phyloP scores from a whole-genome alignment of 495 filamentous ascomycete genomes.

The Hyphodiscus hymeniophilus region DNA sequence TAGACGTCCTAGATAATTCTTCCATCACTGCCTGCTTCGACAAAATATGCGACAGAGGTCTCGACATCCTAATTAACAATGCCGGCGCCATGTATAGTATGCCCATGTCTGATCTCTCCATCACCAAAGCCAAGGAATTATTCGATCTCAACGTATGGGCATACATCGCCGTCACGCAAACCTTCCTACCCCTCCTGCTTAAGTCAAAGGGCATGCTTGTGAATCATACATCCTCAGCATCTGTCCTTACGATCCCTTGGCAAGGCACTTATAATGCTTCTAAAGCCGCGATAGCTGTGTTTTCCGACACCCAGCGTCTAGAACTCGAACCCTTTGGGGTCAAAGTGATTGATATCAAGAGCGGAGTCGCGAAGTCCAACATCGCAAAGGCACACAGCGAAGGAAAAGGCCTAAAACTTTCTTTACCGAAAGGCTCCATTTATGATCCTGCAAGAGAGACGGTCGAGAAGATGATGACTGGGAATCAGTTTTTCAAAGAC shows the following conservation, averaged over 20 bases:
- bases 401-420: too few species aligned
- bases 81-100: constrained; percentile 30
- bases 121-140: constrained; percentile 32
- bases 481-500: too few species aligned
- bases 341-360: constrained; percentile 41
- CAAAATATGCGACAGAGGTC: constrained; percentile 5
- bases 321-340: constrained; percentile 26
- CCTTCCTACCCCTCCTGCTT: constrained; percentile 42
- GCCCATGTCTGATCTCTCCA: constrained; percentile 35
- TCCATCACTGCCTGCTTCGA: background rate
- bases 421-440: too few species aligned
- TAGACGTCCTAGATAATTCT: constrained; percentile 30
- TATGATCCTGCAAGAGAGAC: too few species aligned
- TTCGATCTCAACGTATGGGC: constrained; percentile 46
- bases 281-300: background rate
- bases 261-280: constrained; percentile 4
- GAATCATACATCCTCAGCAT: background rate
- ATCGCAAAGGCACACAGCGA: too few species aligned
- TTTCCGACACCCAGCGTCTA: constrained; percentile 4
- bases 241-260: too few species aligned
- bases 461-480: too few species aligned
- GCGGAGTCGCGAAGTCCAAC: too few species aligned
- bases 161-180: constrained; percentile 39
- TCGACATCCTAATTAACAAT: constrained; percentile 48
- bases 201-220: constrained; percentile 16